Evolutionary conservation across 2,329 filamentous ascomycete genomes (phyloP), one percentile per base, ranked within the genome.

Genomic region (Trichoderma citrinoviride): DNA sequence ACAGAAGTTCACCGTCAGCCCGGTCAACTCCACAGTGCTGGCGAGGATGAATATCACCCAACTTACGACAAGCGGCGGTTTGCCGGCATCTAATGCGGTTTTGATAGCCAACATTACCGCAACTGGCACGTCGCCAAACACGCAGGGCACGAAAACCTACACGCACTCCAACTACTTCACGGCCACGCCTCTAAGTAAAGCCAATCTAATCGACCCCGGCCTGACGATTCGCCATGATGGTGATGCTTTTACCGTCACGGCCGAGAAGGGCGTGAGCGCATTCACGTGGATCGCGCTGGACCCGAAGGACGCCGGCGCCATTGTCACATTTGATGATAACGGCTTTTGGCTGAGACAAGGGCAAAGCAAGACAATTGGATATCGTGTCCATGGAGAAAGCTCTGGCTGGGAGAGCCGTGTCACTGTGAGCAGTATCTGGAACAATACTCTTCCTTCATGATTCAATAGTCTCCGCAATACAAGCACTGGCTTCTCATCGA

Each of bases 311-410:
- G 29, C 56, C 15, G 21, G 43, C 15, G 56, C 56, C 5, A 60
- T 60, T 23, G 56, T 60, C 29, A 60, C 43, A 8, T 60, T 60
- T 5, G 56, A 60, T 14, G 56, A 60, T 27, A 60, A 60, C 47
- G 56, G 56, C 10, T 60, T 60, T 23, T 60, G 56, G 56, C 14
- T 60, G 19, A 27, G 56, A 15, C 56, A 40, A 8, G 56, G 56
- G 19, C 56, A 60, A 29, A 60, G 56, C 15, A 60, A 49, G 29
- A 60, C 27, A 21, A 29, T 60, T 25, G 44, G 43, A 17, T 60
- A 60, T 19, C 17, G 44, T 40, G 56, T 60, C 3, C 29, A 29
- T 49, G 56, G 56, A 60, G 29, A 15, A 49, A 60, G 56, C 15
- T 19, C 27, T n/a, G 56, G 56, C 19, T 60, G 56, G 56, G 56